Percentiles rank a stretch among this genome's conserved stretches.
These are phyloP conservation scores for Castanopsis chinensis DNA, from an alignment of 306 rosid species.

Conservation along the genomic window DNA sequence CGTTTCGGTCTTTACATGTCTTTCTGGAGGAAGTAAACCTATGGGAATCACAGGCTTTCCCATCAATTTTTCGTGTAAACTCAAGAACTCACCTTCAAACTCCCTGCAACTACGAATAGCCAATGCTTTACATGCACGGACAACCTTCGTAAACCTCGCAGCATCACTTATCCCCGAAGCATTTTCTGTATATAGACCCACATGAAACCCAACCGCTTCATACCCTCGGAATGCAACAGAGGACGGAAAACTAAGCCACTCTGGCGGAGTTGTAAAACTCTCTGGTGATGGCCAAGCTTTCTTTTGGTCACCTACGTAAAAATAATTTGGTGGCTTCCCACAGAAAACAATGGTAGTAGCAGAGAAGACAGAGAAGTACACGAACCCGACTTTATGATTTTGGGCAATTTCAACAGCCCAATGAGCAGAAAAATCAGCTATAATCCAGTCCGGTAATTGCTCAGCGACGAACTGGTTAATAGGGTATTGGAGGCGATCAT, in stretches of 20 bases:
- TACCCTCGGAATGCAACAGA: neutral
- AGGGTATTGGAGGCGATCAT: constrained; percentile 9
- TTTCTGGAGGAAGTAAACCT: constrained; percentile 12
- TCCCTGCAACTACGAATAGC: neutral
- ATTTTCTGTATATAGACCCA: neutral
- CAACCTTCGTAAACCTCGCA: neutral
- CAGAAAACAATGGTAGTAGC: neutral
- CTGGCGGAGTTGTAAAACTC: neutral
- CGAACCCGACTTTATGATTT: neutral
- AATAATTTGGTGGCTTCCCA: neutral
- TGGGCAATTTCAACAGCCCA: constrained; percentile 9
- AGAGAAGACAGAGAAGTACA: neutral
- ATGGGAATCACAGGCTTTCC: constrained; percentile 36
- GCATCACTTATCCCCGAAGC: constrained; percentile 1
- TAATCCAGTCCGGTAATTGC: constrained; percentile 26
- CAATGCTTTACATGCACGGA: too few species aligned
- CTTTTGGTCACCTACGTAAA: neutral
- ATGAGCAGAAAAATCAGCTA: constrained; percentile 10
- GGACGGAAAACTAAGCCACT: constrained; percentile 23
- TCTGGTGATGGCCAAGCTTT: neutral
- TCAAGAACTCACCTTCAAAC: constrained; percentile 31
- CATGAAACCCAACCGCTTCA: constrained; percentile 3
- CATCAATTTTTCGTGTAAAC: constrained; percentile 2
- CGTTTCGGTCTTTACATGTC: neutral
- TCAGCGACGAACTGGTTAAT: neutral